Percentiles rank a stretch among this genome's conserved stretches.
phyloP scores from a whole-genome alignment of 2,329 filamentous ascomycete genomes.

The Alternaria sp. region DNA sequence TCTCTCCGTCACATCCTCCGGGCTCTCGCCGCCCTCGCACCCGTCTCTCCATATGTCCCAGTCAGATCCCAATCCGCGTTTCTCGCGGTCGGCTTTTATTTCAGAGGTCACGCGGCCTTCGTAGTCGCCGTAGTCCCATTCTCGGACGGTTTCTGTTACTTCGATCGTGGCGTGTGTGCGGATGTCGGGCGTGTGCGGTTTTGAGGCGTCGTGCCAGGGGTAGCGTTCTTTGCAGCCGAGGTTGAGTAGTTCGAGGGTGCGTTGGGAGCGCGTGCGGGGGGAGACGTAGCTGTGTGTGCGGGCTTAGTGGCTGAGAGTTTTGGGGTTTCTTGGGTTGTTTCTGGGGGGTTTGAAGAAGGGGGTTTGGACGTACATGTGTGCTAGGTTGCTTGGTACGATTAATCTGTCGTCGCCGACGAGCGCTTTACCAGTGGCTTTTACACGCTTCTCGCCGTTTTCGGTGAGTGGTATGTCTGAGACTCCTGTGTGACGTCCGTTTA shows the following conservation, averaged over 20 bases:
- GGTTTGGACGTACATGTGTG: constrained; percentile 71
- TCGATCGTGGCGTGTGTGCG: constrained; percentile 54
- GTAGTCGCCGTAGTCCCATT: constrained; percentile 70
- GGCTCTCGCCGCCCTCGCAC: constrained; percentile 81
- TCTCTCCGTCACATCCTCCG: constrained; percentile 73
- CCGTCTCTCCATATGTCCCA: constrained; percentile 92
- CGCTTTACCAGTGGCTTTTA: constrained; percentile 74
- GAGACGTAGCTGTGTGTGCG: constrained; percentile 73
- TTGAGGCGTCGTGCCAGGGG: constrained; percentile 65
- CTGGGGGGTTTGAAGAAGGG: background rate
- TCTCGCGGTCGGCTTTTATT: constrained; percentile 56
- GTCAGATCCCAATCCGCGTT: constrained; percentile 59
- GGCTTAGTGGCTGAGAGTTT: background rate
- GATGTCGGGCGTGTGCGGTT: constrained; percentile 19
- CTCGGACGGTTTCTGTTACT: constrained; percentile 60
- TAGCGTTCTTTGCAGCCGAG: constrained; percentile 72
- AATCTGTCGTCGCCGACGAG: constrained; percentile 83
- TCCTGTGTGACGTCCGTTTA: constrained; percentile 79
- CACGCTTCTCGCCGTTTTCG: constrained; percentile 67
- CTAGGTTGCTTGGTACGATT: constrained; percentile 81
- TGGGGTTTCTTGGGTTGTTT: no score
- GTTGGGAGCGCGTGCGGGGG: constrained; percentile 81
- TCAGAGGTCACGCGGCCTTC: constrained; percentile 63
- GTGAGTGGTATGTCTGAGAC: constrained; percentile 87
- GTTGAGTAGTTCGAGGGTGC: constrained; percentile 87